Conservation (phyloP, 163 green algal species). For the Scenedesmus sp. region DNA sequence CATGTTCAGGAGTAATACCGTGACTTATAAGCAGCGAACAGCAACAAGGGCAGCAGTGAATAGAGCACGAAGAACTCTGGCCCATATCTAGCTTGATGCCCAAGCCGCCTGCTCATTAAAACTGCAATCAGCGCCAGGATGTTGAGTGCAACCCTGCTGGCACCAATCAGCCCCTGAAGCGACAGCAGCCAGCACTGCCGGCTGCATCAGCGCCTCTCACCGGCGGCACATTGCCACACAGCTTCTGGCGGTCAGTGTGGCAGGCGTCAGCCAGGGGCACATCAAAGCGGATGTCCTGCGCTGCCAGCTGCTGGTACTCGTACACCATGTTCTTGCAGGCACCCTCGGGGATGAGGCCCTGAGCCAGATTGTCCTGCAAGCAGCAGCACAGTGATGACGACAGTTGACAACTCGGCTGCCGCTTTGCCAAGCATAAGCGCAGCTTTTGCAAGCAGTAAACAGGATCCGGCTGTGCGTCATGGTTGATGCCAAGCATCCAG, state of each 20-base stretch:
- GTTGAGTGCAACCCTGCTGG: background rate
- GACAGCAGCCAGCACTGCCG: background rate
- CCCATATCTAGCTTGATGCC: background rate
- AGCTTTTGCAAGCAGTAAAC: background rate
- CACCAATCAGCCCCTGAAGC: background rate
- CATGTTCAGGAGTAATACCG: no score
- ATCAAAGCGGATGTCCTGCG: conserved; percentile 76
- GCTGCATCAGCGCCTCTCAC: conserved; percentile 44
- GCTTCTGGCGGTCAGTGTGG: conserved; percentile 66
- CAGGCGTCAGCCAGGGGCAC: conserved; percentile 68
- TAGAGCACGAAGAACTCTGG: background rate
- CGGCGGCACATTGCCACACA: conserved; percentile 65
- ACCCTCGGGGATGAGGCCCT: conserved; percentile 67
- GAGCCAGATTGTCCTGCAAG: conserved; percentile 47
- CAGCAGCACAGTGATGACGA: conserved; percentile 42
- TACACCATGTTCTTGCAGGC: conserved; percentile 72
- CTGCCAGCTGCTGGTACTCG: conserved; percentile 67
- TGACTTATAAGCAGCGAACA: no score
- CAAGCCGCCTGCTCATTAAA: no score
- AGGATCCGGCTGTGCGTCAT: background rate
- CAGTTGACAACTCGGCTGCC: background rate
- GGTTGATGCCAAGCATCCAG: background rate
- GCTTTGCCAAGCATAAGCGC: background rate
- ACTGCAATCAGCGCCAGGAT: no score
- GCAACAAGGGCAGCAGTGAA: background rate